Percentiles rank a stretch among this genome's conserved stretches.
These are phyloP conservation scores for Ophiostoma australiae DNA, from an alignment of 2,329 filamentous ascomycete species.

Conservation along the genomic window DNA sequence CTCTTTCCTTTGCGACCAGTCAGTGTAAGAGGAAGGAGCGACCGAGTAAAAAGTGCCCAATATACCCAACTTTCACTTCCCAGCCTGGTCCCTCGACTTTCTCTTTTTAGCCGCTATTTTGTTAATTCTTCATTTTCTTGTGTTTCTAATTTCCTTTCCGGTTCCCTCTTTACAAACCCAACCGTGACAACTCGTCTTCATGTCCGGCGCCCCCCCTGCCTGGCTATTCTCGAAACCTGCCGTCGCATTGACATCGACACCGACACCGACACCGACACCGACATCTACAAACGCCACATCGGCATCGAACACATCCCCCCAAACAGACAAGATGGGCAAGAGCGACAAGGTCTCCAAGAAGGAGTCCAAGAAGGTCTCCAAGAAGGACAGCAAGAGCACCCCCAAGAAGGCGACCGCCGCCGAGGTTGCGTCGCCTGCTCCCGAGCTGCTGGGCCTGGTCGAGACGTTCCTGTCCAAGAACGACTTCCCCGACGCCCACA, in stretches of 20 bases:
- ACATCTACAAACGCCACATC: not conserved
- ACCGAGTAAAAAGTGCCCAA: constrained; percentile 10
- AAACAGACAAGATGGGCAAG: constrained; percentile 23
- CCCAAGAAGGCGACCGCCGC: constrained; percentile 23
- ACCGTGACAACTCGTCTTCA: constrained; percentile 20
- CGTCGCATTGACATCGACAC: constrained; percentile 2
- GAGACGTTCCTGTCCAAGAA: constrained; percentile 62
- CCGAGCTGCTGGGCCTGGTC: constrained; percentile 62
- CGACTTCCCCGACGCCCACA: constrained; percentile 57
- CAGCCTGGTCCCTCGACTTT: too few relatives aligned
- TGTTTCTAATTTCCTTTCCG: not conserved
- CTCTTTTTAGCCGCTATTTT: not conserved
- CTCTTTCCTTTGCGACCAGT: constrained; percentile 3
- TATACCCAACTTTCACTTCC: not conserved
- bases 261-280: not conserved
- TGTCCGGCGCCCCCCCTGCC: constrained; percentile 22
- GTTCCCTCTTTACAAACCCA: too few relatives aligned
- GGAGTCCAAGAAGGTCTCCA: constrained; percentile 21
- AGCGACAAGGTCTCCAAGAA: constrained; percentile 28
- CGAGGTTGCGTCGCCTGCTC: constrained; percentile 40
- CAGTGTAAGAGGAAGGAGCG: constrained; percentile 14
- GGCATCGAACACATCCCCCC: not conserved
- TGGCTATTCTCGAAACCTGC: constrained; percentile 28
- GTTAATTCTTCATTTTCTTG: not conserved
- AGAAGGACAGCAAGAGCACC: constrained; percentile 21